A percentile compares a stretch with the other conserved stretches of the same genome.
Evolutionary conservation across 23 red algal species (phyloP).

Genomic region (Agarophyton chilense): DNA sequence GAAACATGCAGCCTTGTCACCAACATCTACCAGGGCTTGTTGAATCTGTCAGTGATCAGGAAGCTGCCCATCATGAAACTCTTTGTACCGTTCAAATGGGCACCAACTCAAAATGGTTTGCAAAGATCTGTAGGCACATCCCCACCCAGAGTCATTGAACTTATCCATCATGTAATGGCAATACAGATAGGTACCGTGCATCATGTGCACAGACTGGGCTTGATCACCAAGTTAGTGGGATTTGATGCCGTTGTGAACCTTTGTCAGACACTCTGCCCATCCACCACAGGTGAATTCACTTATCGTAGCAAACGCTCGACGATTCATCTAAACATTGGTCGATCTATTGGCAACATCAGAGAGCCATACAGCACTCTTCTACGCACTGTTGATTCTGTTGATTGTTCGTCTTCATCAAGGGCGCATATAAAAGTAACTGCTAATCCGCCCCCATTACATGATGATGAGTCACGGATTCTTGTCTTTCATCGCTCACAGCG

Average conservation of each 20-base stretch:
- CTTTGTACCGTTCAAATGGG: constrained; percentile 25
- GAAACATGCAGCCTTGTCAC: constrained; percentile 85
- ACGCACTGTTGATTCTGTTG: background rate
- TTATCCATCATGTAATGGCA: constrained; percentile 64
- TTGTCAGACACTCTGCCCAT: constrained; percentile 34
- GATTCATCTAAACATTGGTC: constrained; percentile 38
- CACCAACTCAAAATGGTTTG: constrained; percentile 89
- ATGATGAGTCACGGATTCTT: constrained; percentile 39
- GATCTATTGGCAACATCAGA: constrained; percentile 31
- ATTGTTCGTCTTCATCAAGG: constrained; percentile 24
- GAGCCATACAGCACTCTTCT: constrained; percentile 5
- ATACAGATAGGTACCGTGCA: constrained; percentile 59
- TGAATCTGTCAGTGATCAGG: constrained; percentile 76
- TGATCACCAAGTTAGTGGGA: constrained; percentile 7
- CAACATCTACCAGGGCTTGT: constrained; percentile 70
- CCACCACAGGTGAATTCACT: constrained; percentile 27
- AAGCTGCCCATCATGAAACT: constrained; percentile 35
- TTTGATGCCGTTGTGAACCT: constrained; percentile 64
- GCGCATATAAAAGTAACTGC: constrained; percentile 28
- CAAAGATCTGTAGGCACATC: constrained; percentile 91
- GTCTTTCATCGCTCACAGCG: background rate
- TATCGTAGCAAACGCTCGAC: constrained; percentile 13
- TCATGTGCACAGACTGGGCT: constrained; percentile 24
- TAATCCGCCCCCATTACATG: constrained; percentile 16
- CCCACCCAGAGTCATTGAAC: constrained; percentile 85